A percentile compares a stretch with the other conserved stretches of the same genome.
Evolutionary conservation across 345 rosid genomes (phyloP).

Genomic region (Pugionium dolabratum): DNA sequence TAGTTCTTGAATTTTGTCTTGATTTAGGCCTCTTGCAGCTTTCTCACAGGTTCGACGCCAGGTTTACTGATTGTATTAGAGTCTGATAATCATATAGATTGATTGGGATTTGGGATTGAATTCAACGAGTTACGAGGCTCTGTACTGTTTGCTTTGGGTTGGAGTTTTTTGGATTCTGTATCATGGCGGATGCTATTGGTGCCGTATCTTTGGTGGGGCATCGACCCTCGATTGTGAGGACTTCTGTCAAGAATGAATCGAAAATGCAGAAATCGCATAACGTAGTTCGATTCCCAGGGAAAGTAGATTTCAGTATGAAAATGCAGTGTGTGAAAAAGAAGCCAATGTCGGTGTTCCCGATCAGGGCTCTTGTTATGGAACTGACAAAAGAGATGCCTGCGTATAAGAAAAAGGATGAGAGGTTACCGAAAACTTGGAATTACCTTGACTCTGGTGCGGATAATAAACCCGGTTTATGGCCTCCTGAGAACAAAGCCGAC

Average conservation of each 20-base stretch:
- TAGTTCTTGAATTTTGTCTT: constrained; percentile 23
- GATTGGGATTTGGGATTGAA: constrained; percentile 30
- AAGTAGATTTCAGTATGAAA: constrained; percentile 45
- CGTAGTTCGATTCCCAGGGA: constrained; percentile 42
- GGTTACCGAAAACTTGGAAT: constrained; percentile 51
- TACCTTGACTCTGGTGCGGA: constrained; percentile 49
- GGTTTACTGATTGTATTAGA: constrained; percentile 18
- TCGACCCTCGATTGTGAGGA: constrained; percentile 47
- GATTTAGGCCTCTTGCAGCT: constrained; percentile 38
- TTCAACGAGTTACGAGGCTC: constrained; percentile 23
- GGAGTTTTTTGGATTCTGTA: constrained; percentile 30
- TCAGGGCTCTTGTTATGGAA: constrained; percentile 70
- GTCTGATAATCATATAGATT: constrained; percentile 27
- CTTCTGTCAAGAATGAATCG: constrained; percentile 46
- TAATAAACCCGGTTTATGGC: constrained; percentile 69
- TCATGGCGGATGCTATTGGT: constrained; percentile 76
- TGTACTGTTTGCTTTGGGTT: constrained; percentile 3
- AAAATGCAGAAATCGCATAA: constrained; percentile 39
- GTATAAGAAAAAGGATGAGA: constrained; percentile 54
- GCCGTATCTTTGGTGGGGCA: constrained; percentile 61
- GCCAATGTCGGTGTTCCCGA: constrained; percentile 34
- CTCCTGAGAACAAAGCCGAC: constrained; percentile 86
- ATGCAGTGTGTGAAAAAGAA: constrained; percentile 42
- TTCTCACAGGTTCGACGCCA: constrained; percentile 21
- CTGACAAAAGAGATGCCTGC: constrained; percentile 73